Evolutionary conservation across 2,329 filamentous ascomycete genomes (phyloP).

Genomic region (Talaromyces atroroseus): DNA sequence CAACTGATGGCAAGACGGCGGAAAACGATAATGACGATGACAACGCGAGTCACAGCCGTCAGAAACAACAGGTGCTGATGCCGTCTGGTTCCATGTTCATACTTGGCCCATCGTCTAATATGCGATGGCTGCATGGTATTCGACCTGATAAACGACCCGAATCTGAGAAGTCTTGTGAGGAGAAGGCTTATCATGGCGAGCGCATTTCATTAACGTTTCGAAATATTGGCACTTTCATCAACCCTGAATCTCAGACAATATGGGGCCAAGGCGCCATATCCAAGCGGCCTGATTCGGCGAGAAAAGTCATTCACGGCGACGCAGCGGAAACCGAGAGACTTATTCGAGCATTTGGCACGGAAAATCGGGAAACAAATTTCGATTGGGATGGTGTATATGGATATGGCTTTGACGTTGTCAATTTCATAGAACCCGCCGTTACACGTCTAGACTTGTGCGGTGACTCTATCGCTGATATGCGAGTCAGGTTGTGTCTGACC

Average conservation of each 20-base stretch:
- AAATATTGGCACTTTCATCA: conserved; percentile 77
- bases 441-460: conserved; percentile 28
- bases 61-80: conserved; percentile 63
- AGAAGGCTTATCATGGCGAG: conserved; percentile 66
- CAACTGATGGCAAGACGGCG: not conserved
- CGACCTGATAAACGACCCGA: conserved; percentile 72
- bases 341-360: conserved; percentile 72
- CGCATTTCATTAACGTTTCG: conserved; percentile 92
- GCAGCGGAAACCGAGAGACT: conserved; percentile 57
- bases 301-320: conserved; percentile 63
- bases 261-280: conserved; percentile 86
- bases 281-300: conserved; percentile 59
- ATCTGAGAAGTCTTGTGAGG: conserved; percentile 61
- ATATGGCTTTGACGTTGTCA: conserved; percentile 70
- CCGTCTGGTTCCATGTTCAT: conserved; percentile 86
- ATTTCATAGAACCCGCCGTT: conserved; percentile 38
- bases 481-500: conserved; percentile 32
- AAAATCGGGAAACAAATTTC: conserved; percentile 70
- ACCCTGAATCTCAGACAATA: conserved; percentile 59
- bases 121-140: conserved; percentile 87
- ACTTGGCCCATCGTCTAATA: conserved; percentile 76
- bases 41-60: conserved; percentile 39
- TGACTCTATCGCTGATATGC: conserved; percentile 32
- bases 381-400: conserved; percentile 73
- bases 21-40: conserved; percentile 16